Percentiles rank a stretch among this genome's conserved stretches.
Evolutionary conservation across 306 rosid species (phyloP).

Genomic region (Hippophae gyantsensis): DNA sequence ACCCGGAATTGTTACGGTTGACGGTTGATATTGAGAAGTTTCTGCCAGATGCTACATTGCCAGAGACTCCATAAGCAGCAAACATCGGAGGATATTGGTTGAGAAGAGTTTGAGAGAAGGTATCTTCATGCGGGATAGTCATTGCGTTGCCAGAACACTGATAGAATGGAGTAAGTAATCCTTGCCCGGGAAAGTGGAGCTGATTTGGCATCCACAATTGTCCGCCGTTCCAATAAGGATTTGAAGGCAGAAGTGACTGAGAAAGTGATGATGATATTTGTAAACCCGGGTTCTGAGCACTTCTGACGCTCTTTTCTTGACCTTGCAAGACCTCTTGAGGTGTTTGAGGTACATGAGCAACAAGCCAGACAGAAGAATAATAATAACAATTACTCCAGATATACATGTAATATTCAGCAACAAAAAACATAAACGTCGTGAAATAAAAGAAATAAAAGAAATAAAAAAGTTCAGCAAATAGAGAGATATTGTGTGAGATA

Average conservation of each 20-base stretch:
- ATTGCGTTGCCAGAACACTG: constrained; percentile 17
- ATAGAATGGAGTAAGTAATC: constrained; percentile 6
- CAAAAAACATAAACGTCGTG: no score
- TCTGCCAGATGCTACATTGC: constrained; percentile 7
- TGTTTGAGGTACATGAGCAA: not conserved
- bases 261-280: constrained; percentile 15
- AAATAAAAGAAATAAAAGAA: no score
- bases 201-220: constrained; percentile 18
- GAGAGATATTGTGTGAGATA: no score
- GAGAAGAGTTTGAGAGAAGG: constrained; percentile 16
- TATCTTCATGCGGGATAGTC: constrained; percentile 20
- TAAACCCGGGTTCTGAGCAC: constrained; percentile 17
- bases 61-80: not conserved
- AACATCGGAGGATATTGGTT: constrained; percentile 10
- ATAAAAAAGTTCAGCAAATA: no score
- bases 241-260: constrained; percentile 4
- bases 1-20: constrained; percentile 25
- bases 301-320: constrained; percentile 32
- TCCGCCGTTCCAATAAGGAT: constrained; percentile 10
- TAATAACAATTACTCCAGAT: no score
- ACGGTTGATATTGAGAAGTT: constrained; percentile 28
- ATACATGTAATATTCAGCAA: no score
- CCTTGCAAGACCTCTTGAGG: constrained; percentile 45
- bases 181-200: constrained; percentile 15
- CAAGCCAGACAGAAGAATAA: no score